Evolutionary conservation across 1,139 yeast species (phyloP).

Genomic region (Geotrichum restrictum): DNA sequence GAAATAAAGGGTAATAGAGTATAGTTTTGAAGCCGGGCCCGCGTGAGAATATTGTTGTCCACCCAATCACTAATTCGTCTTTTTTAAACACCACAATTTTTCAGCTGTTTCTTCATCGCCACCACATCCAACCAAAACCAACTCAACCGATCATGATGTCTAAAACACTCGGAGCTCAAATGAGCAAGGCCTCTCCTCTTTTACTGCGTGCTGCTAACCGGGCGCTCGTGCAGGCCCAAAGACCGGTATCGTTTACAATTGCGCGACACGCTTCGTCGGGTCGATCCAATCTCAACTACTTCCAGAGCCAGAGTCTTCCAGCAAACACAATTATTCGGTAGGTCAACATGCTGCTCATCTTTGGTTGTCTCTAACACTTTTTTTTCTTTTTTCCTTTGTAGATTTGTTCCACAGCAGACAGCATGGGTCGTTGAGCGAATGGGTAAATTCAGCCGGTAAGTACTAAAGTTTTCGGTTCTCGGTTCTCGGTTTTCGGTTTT

Average conservation of each 20-base stretch:
- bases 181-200: neutral
- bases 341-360: constrained; percentile 1
- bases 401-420: constrained; percentile 85
- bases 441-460: constrained; percentile 68
- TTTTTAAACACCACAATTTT: constrained; percentile 1
- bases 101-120: neutral
- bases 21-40: neutral
- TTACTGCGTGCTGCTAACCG: neutral
- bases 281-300: constrained; percentile 46
- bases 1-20: neutral
- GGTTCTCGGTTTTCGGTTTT: too few relatives aligned
- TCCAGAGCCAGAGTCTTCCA: constrained; percentile 65
- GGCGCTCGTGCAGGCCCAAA: neutral
- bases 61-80: constrained; percentile 13
- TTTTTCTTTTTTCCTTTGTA: too few relatives aligned
- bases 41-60: neutral
- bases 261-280: neutral
- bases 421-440: constrained; percentile 90
- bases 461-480: constrained; percentile 8
- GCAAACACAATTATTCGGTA: constrained; percentile 62
- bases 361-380: neutral
- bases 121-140: neutral
- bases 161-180: neutral
- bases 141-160: constrained; percentile 1
- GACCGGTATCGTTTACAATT: neutral